Base-by-base conservation (phyloP, 768 basidiomycete species). In the Sutorius australiensis region DNA sequence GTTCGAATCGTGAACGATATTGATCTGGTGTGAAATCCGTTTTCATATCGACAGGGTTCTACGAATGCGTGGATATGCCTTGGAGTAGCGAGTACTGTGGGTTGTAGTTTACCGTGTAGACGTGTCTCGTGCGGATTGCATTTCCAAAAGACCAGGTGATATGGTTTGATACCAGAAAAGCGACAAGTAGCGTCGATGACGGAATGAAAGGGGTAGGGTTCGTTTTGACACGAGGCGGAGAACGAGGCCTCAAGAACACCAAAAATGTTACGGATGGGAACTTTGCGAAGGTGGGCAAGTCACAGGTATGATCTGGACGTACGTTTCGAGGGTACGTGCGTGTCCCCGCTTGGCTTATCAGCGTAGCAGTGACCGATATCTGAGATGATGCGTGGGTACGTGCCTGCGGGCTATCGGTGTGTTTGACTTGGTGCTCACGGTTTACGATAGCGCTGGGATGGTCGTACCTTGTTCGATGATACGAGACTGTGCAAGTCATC, bases 171-270 rank as follows among this genome's bases (percentile, higher is more conserved):
- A 21, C 37, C 17, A 19, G 36, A 48, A 33, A 13, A 33, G 45
- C 8, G 17, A 24, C 24, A 21, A 30, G 14, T n/a, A 17, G 21
- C 21, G 34, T 46, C 27, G 42, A 46, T 36, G 58, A 40, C 16
- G 33, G 16, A 40, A 34, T 9, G 33, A 38, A 28, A 28, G 21
- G 39, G 48, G 44, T 34, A n/a, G 36, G 10, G 11, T 27, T 32
- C 14, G 38, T 30, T 28, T 12, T 31, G 19, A 39, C 50, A 60
- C 17, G 50, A 46, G 58, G 55, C 42, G 10, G 42, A 34, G 45
- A 62, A 62, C 46, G 61, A 58, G 53, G 61, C 53, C 31, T 32
- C 19, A 6, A 50, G 45, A 36, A 38, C 61, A 56, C 57, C 39
- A 28, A 39, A 58, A 58, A 48, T 11, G n/a, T 44, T 8, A 21